These are phyloP conservation scores for Brettanomyces naardenensis DNA, from an alignment of 805 yeast genomes.

Conservation along the genomic window DNA sequence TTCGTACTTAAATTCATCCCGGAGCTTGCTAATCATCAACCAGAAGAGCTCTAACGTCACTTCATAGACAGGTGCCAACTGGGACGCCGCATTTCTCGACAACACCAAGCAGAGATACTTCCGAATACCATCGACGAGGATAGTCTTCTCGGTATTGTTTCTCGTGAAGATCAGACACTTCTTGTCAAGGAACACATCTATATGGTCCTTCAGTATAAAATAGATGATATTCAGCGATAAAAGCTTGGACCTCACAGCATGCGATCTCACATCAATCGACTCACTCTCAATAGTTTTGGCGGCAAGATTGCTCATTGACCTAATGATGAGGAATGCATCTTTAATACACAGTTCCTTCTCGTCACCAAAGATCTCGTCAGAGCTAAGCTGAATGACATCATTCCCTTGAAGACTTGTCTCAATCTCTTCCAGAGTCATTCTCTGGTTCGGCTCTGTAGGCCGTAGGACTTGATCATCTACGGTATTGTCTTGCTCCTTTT, in stretches of 20 bases:
- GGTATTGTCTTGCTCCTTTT: background rate
- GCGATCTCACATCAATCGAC: slow-evolving; percentile 78
- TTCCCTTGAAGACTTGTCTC: slow-evolving; percentile 40
- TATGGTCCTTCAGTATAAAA: slow-evolving; percentile 76
- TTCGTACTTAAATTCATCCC: slow-evolving; percentile 85
- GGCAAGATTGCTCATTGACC: slow-evolving; percentile 92
- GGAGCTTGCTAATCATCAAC: slow-evolving; percentile 73
- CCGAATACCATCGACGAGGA: slow-evolving; percentile 71
- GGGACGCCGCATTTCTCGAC: slow-evolving; percentile 88
- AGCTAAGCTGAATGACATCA: slow-evolving; percentile 45
- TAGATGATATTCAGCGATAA: slow-evolving; percentile 83
- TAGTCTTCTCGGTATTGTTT: slow-evolving; percentile 43
- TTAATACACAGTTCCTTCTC: slow-evolving; percentile 68
- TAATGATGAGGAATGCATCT: slow-evolving; percentile 86
- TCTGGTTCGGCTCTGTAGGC: slow-evolving; percentile 5
- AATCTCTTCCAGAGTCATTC: slow-evolving; percentile 51
- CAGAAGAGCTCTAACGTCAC: slow-evolving; percentile 89
- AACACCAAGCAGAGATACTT: slow-evolving; percentile 77
- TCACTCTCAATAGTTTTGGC: slow-evolving; percentile 76
- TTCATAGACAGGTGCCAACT: slow-evolving; percentile 86
- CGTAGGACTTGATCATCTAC: background rate
- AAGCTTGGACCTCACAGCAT: slow-evolving; percentile 85
- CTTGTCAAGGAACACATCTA: slow-evolving; percentile 65
- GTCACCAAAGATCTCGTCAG: slow-evolving; percentile 34
- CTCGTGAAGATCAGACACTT: slow-evolving; percentile 45